These are phyloP conservation scores for Crotalaria pallida DNA, from an alignment of 306 rosid genomes.

Conservation along the genomic window DNA sequence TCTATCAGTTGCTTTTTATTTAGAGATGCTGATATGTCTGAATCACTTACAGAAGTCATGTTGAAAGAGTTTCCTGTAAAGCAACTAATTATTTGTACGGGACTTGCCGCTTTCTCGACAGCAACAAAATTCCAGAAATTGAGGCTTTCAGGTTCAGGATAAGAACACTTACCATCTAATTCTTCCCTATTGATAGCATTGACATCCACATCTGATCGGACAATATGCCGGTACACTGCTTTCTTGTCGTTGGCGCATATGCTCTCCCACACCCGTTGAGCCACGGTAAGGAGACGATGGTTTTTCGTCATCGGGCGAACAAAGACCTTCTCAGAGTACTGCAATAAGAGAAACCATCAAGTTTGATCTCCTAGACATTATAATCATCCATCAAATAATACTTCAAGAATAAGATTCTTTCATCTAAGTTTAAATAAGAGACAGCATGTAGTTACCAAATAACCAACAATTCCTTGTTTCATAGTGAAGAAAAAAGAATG, in stretches of 20 bases:
- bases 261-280: slow-evolving; percentile 49
- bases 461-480: not conserved
- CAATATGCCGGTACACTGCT: slow-evolving; percentile 57
- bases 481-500: not conserved
- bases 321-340: slow-evolving; percentile 62
- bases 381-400: slow-evolving; percentile 9
- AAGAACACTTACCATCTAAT: slow-evolving; percentile 33
- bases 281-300: slow-evolving; percentile 25
- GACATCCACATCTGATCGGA: slow-evolving; percentile 46
- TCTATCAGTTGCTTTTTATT: slow-evolving; percentile 22
- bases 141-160: not conserved
- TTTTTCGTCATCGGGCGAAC: slow-evolving; percentile 39
- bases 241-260: slow-evolving; percentile 60
- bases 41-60: slow-evolving; percentile 29
- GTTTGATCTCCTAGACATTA: slow-evolving; percentile 18
- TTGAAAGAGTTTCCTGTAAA: slow-evolving; percentile 30
- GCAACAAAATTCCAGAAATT: not conserved
- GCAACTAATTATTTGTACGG: not conserved
- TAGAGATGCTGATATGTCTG: slow-evolving; percentile 15
- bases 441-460: not conserved
- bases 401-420: slow-evolving; percentile 13
- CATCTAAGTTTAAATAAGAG: not conserved
- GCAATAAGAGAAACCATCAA: slow-evolving; percentile 35
- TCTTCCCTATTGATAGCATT: slow-evolving; percentile 30
- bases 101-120: not conserved